Percentiles rank a stretch among this genome's conserved stretches.
phyloP scores from a whole-genome alignment of 176 grass and related monocot species.

The Guadua angustifolia region DNA sequence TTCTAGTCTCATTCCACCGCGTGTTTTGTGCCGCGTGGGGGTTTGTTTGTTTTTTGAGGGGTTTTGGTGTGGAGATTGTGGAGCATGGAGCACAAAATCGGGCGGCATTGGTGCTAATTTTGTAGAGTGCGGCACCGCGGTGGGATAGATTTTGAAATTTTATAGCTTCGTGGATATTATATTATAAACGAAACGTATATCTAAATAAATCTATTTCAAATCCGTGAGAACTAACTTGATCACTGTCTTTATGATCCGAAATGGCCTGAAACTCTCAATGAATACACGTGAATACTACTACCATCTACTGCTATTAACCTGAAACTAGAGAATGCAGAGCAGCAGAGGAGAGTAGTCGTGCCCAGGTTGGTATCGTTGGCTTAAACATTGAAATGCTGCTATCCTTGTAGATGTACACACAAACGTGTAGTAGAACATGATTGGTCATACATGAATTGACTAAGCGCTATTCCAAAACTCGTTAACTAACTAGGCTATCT shows the following conservation, averaged over 20 bases:
- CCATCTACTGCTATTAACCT: background rate
- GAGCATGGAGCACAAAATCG: no score
- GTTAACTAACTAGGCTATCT: background rate
- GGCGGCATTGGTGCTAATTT: no score
- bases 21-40: background rate
- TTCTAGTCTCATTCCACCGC: background rate
- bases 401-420: background rate
- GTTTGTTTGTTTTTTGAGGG: background rate
- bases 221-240: background rate
- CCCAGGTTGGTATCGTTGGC: background rate
- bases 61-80: background rate
- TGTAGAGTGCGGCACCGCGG: no score
- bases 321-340: background rate
- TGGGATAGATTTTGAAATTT: no score
- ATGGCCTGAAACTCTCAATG: no score
- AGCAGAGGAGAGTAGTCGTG: background rate
- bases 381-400: background rate
- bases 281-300: background rate
- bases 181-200: background rate
- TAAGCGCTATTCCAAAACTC: background rate
- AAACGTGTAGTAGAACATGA: background rate
- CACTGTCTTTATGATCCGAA: no score
- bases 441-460: background rate
- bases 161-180: no score
- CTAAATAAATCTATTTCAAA: background rate